phyloP scores from a whole-genome alignment of 2,329 filamentous ascomycete genomes.

The Aspergillus glaucus region DNA sequence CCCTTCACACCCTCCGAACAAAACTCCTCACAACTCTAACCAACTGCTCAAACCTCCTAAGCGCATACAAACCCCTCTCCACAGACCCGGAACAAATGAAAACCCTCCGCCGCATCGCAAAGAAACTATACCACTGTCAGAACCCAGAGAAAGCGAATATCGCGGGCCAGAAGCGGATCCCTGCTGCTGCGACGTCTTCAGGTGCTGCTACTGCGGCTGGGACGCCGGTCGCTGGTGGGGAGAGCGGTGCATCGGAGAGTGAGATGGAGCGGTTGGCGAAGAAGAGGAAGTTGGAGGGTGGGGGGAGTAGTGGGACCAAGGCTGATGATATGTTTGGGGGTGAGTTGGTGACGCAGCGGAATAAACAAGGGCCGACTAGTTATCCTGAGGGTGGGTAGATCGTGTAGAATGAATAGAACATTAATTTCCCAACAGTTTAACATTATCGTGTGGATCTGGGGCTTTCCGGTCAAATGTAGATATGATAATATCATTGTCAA shows the following conservation, averaged over 20 bases:
- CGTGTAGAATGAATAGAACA: not conserved
- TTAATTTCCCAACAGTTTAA: no score
- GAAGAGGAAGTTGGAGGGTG: slow-evolving; percentile 33
- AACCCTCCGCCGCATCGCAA: slow-evolving; percentile 41
- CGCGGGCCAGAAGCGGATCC: slow-evolving; percentile 37
- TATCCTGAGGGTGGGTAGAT: not conserved
- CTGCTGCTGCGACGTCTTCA: slow-evolving; percentile 20
- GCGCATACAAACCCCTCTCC: slow-evolving; percentile 33
- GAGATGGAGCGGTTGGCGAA: slow-evolving; percentile 35
- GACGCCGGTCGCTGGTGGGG: slow-evolving; percentile 8
- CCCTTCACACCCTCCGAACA: slow-evolving; percentile 26
- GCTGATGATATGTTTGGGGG: slow-evolving; percentile 31
- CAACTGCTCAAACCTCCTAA: slow-evolving; percentile 34
- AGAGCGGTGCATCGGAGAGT: slow-evolving; percentile 26
- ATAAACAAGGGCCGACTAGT: slow-evolving; percentile 10
- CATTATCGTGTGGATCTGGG: no score
- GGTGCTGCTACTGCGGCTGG: slow-evolving; percentile 4
- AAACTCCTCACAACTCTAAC: slow-evolving; percentile 34
- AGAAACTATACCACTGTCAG: slow-evolving; percentile 45
- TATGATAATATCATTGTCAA: no score
- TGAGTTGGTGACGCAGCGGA: slow-evolving; percentile 30
- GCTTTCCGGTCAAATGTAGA: no score
- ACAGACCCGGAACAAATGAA: slow-evolving; percentile 37
- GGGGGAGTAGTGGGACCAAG: slow-evolving; percentile 11
- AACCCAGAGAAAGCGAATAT: slow-evolving; percentile 44